Evolutionary conservation across 106 monocot species (phyloP).

Genomic region (Phalaenopsis aphrodite): DNA sequence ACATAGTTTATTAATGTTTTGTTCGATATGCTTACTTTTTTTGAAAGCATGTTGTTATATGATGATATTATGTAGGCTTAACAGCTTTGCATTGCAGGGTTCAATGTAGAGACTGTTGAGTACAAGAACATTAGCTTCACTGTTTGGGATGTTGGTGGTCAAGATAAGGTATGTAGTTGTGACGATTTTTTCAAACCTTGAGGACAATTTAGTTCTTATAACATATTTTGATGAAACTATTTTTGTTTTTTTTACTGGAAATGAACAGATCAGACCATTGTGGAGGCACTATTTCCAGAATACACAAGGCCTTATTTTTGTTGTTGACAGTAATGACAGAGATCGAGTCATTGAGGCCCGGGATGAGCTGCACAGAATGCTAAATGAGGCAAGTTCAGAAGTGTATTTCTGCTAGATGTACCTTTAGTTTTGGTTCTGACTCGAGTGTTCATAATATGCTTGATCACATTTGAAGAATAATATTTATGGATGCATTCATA

Average conservation of each 20-base stretch:
- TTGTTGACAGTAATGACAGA: constrained; percentile 25
- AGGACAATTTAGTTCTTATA: neutral
- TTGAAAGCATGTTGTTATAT: neutral
- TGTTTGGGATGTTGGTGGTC: constrained; percentile 26
- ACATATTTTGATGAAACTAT: neutral
- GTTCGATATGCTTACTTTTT: neutral
- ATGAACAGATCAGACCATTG: constrained; percentile 21
- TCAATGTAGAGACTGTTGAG: constrained; percentile 28
- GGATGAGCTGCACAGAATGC: constrained; percentile 25
- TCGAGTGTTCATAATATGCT: neutral
- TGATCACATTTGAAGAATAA: no score
- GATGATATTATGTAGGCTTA: neutral
- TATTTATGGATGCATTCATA: no score
- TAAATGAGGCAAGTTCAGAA: constrained; percentile 15
- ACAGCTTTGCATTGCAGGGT: constrained; percentile 12
- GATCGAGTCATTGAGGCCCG: constrained; percentile 22
- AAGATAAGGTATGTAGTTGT: constrained; percentile 15
- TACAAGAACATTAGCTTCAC: constrained; percentile 31
- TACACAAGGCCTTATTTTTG: constrained; percentile 24
- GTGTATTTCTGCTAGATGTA: neutral
- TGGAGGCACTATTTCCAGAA: constrained; percentile 30
- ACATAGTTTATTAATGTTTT: neutral
- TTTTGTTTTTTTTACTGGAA: neutral
- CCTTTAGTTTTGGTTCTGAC: neutral
- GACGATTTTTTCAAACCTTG: no score